Conservation (phyloP, 441 rosid genomes). For the Populus hybrid region DNA sequence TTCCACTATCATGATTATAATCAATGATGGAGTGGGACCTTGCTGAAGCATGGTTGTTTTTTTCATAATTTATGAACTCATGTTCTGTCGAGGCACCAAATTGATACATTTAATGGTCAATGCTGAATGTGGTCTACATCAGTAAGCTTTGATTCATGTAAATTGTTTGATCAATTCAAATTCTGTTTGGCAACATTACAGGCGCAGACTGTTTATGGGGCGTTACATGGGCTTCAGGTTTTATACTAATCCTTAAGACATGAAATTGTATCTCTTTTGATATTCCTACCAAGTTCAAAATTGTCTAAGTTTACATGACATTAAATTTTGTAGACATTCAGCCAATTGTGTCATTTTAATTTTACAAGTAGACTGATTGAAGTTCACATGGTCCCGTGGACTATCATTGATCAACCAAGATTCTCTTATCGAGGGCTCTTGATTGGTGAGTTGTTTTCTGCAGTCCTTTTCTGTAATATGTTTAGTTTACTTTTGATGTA, state of each 20-base stretch:
- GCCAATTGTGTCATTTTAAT: slow-evolving; percentile 64
- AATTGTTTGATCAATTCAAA: background rate
- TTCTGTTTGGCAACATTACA: slow-evolving; percentile 23
- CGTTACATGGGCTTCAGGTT: slow-evolving; percentile 73
- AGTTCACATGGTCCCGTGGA: slow-evolving; percentile 58
- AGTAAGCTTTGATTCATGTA: background rate
- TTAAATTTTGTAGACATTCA: slow-evolving; percentile 53
- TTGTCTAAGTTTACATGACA: slow-evolving; percentile 3
- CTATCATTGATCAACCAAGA: slow-evolving; percentile 57
- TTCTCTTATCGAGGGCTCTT: slow-evolving; percentile 66
- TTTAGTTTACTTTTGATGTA: background rate
- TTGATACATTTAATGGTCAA: background rate
- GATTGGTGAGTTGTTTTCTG: slow-evolving; percentile 41
- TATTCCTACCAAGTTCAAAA: slow-evolving; percentile 1
- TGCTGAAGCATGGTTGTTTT: background rate
- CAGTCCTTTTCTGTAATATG: background rate
- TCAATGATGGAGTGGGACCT: background rate
- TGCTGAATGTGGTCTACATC: background rate
- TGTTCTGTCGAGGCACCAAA: background rate
- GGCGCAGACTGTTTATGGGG: slow-evolving; percentile 70
- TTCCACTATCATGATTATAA: background rate
- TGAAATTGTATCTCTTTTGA: slow-evolving; percentile 3
- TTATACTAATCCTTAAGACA: slow-evolving; percentile 12
- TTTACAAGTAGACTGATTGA: slow-evolving; percentile 35
- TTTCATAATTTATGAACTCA: background rate